phyloP scores from a whole-genome alignment of 164 flowering plant species.

The Macadamia integrifolia region DNA sequence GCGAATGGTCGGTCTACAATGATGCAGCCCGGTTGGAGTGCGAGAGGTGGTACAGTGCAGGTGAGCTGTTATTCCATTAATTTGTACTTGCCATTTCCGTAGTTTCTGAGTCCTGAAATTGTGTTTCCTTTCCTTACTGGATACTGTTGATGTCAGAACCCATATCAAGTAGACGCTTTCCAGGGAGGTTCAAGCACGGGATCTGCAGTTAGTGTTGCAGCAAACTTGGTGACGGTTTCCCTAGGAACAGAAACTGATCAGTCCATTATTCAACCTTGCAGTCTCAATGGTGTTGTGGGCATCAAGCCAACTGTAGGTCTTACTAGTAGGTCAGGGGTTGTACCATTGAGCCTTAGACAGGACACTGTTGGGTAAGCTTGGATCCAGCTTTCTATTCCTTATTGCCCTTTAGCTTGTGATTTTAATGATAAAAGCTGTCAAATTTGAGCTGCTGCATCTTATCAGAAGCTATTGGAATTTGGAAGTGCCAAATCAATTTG shows the following conservation, averaged over 20 bases:
- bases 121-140: background rate
- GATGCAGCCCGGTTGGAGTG: slow-evolving; percentile 24
- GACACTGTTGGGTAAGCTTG: slow-evolving; percentile 18
- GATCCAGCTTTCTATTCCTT: no score
- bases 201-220: slow-evolving; percentile 21
- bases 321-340: slow-evolving; percentile 22
- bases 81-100: background rate
- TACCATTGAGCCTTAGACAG: slow-evolving; percentile 17
- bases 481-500: no score
- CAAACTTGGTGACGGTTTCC: slow-evolving; percentile 18
- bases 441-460: no score
- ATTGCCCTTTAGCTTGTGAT: no score
- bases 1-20: background rate
- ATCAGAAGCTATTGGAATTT: no score
- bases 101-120: background rate
- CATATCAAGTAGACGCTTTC: background rate
- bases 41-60: slow-evolving; percentile 24
- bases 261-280: slow-evolving; percentile 15
- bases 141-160: slow-evolving; percentile 4
- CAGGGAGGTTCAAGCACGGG: slow-evolving; percentile 24
- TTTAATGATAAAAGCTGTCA: no score
- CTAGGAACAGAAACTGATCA: slow-evolving; percentile 19
- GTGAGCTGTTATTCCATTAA: background rate
- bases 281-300: slow-evolving; percentile 19
- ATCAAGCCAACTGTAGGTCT: slow-evolving; percentile 28